A percentile compares a stretch with the other conserved stretches of the same genome.
Conservation (phyloP, 73 alveolate species). For the Symbiodinium pilosum region DNA sequence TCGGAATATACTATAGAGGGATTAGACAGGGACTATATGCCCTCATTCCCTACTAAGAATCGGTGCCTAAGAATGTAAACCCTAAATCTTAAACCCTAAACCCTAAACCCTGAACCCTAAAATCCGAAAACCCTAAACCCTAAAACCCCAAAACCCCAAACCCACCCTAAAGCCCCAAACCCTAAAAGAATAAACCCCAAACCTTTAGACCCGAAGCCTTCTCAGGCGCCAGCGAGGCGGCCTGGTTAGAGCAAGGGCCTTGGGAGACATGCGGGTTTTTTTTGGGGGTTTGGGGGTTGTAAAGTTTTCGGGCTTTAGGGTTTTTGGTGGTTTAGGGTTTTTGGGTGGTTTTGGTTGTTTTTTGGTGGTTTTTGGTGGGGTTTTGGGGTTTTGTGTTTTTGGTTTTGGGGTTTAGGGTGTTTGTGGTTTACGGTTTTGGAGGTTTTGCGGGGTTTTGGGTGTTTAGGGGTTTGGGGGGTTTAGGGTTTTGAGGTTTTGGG, state of each 20-base stretch:
- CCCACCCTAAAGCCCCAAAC: not conserved
- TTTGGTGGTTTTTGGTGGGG: not conserved
- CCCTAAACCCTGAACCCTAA: too few relatives aligned
- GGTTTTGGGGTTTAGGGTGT: not conserved
- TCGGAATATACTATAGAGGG: too few relatives aligned
- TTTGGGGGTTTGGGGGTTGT: not conserved
- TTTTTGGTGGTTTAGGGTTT: too few relatives aligned
- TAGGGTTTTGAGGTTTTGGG: not conserved
- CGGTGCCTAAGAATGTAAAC: too few relatives aligned
- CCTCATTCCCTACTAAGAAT: too few relatives aligned
- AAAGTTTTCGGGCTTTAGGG: not conserved
- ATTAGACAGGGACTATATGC: too few relatives aligned
- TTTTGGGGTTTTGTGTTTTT: not conserved
- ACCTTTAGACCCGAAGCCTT: too few relatives aligned
- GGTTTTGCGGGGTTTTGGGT: too few relatives aligned
- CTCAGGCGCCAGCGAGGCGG: not conserved
- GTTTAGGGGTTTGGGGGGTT: not conserved
- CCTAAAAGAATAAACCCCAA: not conserved
- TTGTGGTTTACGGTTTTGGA: not conserved
- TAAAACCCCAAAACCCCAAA: too few relatives aligned
- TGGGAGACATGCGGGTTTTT: not conserved
- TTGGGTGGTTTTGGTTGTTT: too few relatives aligned
- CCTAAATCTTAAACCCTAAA: too few relatives aligned
- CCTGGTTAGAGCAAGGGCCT: slow-evolving; percentile 38
- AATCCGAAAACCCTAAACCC: too few relatives aligned